These are phyloP conservation scores for Rhodotorula sphaerocarpa DNA, from an alignment of 768 basidiomycete genomes.

Conservation along the genomic window DNA sequence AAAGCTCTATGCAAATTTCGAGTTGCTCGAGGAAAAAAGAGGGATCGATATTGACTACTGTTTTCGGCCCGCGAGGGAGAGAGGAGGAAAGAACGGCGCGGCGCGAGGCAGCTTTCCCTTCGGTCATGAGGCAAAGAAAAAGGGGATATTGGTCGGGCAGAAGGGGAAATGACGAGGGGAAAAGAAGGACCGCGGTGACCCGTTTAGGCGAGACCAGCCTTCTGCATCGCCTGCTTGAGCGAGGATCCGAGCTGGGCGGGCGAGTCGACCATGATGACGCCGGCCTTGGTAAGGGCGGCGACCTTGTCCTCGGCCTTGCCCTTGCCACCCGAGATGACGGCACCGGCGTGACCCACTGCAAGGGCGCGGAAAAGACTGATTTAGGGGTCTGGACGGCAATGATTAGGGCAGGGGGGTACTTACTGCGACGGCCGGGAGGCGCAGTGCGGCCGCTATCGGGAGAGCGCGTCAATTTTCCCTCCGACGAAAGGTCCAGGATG, in stretches of 20 bases:
- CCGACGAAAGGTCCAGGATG: not conserved
- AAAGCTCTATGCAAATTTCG: too few relatives aligned
- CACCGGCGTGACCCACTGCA: slow-evolving; percentile 69
- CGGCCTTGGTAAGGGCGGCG: slow-evolving; percentile 66
- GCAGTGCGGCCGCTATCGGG: slow-evolving; percentile 66
- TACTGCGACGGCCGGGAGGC: slow-evolving; percentile 82
- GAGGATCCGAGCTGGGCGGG: slow-evolving; percentile 87
- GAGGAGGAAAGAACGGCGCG: too few relatives aligned
- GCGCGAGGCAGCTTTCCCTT: too few relatives aligned
- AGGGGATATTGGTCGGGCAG: not conserved
- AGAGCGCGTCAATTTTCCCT: too few relatives aligned
- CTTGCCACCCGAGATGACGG: slow-evolving; percentile 96
- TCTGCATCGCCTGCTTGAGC: slow-evolving; percentile 54
- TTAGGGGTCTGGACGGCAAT: not conserved
- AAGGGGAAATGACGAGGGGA: not conserved
- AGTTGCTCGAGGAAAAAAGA: too few relatives aligned
- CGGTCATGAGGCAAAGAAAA: not conserved
- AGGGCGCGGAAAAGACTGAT: not conserved
- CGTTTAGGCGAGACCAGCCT: slow-evolving; percentile 28
- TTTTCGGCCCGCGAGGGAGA: too few relatives aligned
- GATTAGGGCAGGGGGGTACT: not conserved
- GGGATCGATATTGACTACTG: too few relatives aligned
- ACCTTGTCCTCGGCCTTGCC: slow-evolving; percentile 90
- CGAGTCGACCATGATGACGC: slow-evolving; percentile 85
- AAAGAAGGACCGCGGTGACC: too few relatives aligned